A percentile compares a stretch with the other conserved stretches of the same genome.
These are phyloP conservation scores for Pythium scleroteichum DNA, from an alignment of 352 stramenopile species.

Conservation along the genomic window DNA sequence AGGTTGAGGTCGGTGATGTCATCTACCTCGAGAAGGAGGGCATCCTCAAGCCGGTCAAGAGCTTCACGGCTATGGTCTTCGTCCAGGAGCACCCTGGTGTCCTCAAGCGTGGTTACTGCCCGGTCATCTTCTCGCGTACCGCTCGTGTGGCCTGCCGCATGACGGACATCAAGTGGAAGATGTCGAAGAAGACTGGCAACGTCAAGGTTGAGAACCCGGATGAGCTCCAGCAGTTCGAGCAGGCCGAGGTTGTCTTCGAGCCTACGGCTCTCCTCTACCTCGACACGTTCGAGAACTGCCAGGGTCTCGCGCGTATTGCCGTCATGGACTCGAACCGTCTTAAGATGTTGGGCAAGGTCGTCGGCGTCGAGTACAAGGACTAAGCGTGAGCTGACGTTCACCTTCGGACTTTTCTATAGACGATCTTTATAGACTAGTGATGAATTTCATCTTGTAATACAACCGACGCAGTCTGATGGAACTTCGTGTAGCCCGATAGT, in stretches of 20 bases:
- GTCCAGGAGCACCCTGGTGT: slow-evolving; percentile 80
- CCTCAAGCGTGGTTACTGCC: slow-evolving; percentile 73
- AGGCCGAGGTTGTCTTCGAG: slow-evolving; percentile 78
- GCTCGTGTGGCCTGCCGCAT: slow-evolving; percentile 85
- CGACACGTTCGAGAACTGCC: slow-evolving; percentile 75
- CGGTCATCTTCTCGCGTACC: slow-evolving; percentile 80
- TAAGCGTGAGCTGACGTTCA: slow-evolving; percentile 23
- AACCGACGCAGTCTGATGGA: slow-evolving; percentile 1
- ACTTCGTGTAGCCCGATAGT: too few relatives aligned
- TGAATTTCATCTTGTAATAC: slow-evolving; percentile 5
- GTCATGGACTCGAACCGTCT: slow-evolving; percentile 87
- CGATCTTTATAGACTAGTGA: slow-evolving; percentile 4
- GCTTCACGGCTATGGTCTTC: slow-evolving; percentile 71
- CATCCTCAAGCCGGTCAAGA: slow-evolving; percentile 55
- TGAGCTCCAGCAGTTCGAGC: slow-evolving; percentile 76
- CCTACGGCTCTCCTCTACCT: slow-evolving; percentile 68
- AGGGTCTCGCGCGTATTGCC: slow-evolving; percentile 76
- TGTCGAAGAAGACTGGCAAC: slow-evolving; percentile 82
- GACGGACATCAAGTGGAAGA: slow-evolving; percentile 83
- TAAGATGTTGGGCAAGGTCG: slow-evolving; percentile 86
- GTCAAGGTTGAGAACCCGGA: slow-evolving; percentile 75
- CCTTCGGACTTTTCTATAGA: slow-evolving; percentile 22
- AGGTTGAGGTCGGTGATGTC: slow-evolving; percentile 57
- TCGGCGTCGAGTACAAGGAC: slow-evolving; percentile 40
- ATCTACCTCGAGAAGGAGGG: slow-evolving; percentile 45